A percentile compares a stretch with the other conserved stretches of the same genome.
These are phyloP conservation scores for Aspergillus quadricinctus DNA, from an alignment of 2,329 filamentous ascomycete species.

Conservation along the genomic window DNA sequence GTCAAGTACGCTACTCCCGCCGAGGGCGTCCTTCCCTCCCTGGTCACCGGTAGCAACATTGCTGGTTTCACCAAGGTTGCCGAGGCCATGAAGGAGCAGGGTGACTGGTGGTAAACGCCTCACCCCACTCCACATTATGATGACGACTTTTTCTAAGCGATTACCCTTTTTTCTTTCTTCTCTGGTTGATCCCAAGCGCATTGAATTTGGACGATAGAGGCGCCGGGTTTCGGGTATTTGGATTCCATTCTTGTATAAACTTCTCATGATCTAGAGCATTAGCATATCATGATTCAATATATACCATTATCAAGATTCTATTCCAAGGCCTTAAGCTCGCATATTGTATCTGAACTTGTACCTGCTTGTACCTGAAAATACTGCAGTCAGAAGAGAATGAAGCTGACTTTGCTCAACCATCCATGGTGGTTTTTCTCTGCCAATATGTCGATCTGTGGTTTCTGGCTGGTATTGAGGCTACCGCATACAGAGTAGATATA, in stretches of 20 bases:
- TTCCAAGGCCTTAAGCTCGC: conserved; percentile 4
- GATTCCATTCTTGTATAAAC: background rate
- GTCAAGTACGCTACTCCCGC: conserved; percentile 76
- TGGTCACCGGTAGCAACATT: conserved; percentile 95
- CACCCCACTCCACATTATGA: conserved; percentile 7
- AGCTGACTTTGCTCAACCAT: too few relatives aligned
- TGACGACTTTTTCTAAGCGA: conserved; percentile 6
- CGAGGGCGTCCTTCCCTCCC: conserved; percentile 80
- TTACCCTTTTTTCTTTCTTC: conserved; percentile 10
- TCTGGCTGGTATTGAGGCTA: too few relatives aligned
- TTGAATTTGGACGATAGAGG: conserved; percentile 25
- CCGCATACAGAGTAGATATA: too few relatives aligned
- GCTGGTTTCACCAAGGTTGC: conserved; percentile 97
- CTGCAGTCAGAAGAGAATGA: background rate
- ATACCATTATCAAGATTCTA: background rate
- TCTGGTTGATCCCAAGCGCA: conserved; percentile 13
- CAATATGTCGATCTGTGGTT: too few relatives aligned
- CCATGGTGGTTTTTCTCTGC: too few relatives aligned
- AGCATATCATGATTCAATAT: conserved; percentile 4
- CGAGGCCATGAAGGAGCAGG: conserved; percentile 90
- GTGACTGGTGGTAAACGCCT: conserved; percentile 72
- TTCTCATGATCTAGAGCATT: conserved; percentile 2
- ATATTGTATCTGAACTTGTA: too few relatives aligned
- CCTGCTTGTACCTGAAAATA: too few relatives aligned
- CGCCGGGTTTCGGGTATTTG: conserved; percentile 21